Evolutionary conservation across 345 rosid species (phyloP).

Genomic region (Citrus sp.): DNA sequence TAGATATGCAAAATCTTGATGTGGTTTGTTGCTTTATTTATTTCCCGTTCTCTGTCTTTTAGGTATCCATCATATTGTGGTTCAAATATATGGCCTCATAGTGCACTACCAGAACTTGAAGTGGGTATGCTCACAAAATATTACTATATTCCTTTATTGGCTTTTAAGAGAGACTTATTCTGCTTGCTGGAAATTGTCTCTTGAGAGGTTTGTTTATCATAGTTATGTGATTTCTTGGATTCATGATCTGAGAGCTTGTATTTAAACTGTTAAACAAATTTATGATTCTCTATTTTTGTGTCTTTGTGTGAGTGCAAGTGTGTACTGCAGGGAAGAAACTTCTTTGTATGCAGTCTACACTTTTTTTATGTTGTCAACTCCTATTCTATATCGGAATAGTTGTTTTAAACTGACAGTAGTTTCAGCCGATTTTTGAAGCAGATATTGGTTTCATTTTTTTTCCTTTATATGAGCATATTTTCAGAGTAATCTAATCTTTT

Average conservation of each 20-base stretch:
- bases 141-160: background rate
- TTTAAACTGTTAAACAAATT: background rate
- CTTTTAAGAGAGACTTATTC: background rate
- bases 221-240: background rate
- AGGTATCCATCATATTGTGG: constrained; percentile 92
- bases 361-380: background rate
- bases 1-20: background rate
- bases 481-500: constrained; percentile 1
- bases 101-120: constrained; percentile 80
- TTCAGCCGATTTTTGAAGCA: background rate
- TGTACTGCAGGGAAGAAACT: background rate
- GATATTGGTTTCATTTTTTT: background rate
- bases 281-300: background rate
- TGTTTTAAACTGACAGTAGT: background rate
- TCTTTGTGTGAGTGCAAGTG: background rate
- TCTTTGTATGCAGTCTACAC: background rate
- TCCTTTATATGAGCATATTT: background rate
- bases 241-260: background rate
- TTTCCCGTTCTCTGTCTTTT: constrained; percentile 21
- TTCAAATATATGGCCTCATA: constrained; percentile 81
- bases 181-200: background rate
- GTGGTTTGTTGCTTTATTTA: constrained; percentile 10
- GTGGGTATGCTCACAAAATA: constrained; percentile 46
- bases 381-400: background rate
- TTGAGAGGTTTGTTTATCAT: background rate